Base-by-base conservation (phyloP, 768 basidiomycete genomes). In the Naematelia encephala region DNA sequence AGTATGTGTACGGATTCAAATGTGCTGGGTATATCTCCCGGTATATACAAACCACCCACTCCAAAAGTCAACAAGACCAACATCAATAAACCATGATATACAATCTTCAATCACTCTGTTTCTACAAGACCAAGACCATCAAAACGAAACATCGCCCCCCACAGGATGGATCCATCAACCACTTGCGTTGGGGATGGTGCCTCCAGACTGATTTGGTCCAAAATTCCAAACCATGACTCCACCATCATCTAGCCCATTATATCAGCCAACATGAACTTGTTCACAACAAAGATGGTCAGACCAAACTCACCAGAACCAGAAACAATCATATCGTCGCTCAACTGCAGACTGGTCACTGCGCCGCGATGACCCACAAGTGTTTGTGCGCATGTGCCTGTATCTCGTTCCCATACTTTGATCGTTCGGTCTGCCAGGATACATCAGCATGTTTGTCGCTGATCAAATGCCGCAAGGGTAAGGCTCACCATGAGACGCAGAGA, bases 281-380 rank as follows among this genome's bases (percentile, higher is more conserved):
- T 5, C 16, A n/a, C 21, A 46, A 28, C 23, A 51, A 48, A 12
- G 46, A 47, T 47, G 46, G 8, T 11, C 8, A 8, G 25, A 47
- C 19, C 43, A 13, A 28, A 53, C 69, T 62, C 56, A 69, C 72
- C 72, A 66, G 91, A 91, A 10, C 93, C 92, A n/a, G 91, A 93
- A 8, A 98, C 84, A 46, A 96, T 89, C 79, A 93, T 91, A 77
- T 97, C 94, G 76, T 97, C 93, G 1, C 89, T 88, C 12, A 98
- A 82, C 13, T 84, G 87, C 34, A 97, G 78, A 73, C 89, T 91
- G 28, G 90, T 94, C 53, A 98, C 93, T 0, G 96, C 91, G 34
- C 90, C 92, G 43, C 90, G 85, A 72, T 99, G 96, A 0, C 93
- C 93, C 34, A 93, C 89, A 3, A 98, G 82, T 0, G 94, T 99